Evolutionary conservation across 371 early-diverging fungal genomes (phyloP).

Genomic region (Polyrhizophydium stewartii): DNA sequence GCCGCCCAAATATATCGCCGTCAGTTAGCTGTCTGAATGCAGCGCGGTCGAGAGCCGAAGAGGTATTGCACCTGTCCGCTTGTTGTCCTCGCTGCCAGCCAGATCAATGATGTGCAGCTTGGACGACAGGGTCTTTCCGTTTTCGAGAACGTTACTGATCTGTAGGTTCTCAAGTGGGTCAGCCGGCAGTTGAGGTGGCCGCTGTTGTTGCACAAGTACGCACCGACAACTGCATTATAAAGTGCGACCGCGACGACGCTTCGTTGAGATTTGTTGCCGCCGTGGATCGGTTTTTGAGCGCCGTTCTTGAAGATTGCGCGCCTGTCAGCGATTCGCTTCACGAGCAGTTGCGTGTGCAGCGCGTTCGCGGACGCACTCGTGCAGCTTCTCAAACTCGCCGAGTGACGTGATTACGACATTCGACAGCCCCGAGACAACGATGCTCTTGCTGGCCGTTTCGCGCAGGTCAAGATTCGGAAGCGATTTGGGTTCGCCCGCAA

Average conservation of each 20-base stretch:
- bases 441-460: slow-evolving; percentile 8
- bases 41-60: no score
- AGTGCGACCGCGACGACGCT: slow-evolving; percentile 87
- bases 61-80: no score
- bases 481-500: not conserved
- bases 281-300: slow-evolving; percentile 62
- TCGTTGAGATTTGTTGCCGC: slow-evolving; percentile 93
- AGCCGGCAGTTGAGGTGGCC: not conserved
- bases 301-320: slow-evolving; percentile 2
- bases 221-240: slow-evolving; percentile 21
- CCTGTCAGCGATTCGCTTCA: not conserved
- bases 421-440: slow-evolving; percentile 11
- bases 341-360: no score
- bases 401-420: not conserved
- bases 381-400: slow-evolving; percentile 8
- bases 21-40: no score
- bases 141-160: not conserved
- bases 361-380: slow-evolving; percentile 6
- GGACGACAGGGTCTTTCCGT: slow-evolving; percentile 10
- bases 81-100: slow-evolving; percentile 47
- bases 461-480: slow-evolving; percentile 10
- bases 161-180: not conserved
- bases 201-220: not conserved
- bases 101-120: slow-evolving; percentile 26
- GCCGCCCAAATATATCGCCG: no score